Evolutionary conservation across 2,329 filamentous ascomycete genomes (phyloP).

Genomic region (Arthrobotrys megalospora): DNA sequence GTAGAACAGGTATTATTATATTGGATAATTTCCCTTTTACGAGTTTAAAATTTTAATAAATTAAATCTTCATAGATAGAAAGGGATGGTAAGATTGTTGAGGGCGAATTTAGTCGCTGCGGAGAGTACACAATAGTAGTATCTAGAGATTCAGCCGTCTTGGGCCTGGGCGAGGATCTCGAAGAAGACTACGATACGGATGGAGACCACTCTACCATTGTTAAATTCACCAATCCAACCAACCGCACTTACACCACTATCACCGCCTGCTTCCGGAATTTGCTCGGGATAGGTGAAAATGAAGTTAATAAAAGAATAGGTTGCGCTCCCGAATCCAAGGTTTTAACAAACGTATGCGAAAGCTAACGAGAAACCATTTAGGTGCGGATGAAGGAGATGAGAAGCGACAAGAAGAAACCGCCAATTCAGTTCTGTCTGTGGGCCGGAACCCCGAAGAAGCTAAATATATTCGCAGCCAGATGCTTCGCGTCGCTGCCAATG

Average conservation of each 20-base stretch:
- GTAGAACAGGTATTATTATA: slow-evolving; percentile 29
- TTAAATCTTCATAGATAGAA: background rate
- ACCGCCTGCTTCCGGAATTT: background rate
- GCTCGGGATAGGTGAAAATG: background rate
- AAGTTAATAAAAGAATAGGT: slow-evolving; percentile 33
- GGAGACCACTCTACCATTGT: slow-evolving; percentile 52
- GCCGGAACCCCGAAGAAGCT: background rate
- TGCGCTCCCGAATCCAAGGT: background rate
- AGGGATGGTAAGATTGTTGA: background rate
- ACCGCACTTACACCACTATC: slow-evolving; percentile 44
- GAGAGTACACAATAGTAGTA: slow-evolving; percentile 25
- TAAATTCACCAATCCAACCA: slow-evolving; percentile 30
- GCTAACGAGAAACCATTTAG: slow-evolving; percentile 1
- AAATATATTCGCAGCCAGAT: slow-evolving; percentile 35
- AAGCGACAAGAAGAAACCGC: background rate
- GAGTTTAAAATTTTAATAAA: background rate
- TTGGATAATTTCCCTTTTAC: no score
- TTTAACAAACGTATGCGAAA: background rate
- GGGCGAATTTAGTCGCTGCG: slow-evolving; percentile 23
- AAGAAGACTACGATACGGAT: slow-evolving; percentile 16
- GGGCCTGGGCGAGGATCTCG: slow-evolving; percentile 14
- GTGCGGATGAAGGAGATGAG: background rate
- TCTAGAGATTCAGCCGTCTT: slow-evolving; percentile 40
- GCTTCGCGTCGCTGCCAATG: slow-evolving; percentile 38
- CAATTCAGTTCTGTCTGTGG: background rate